Evolutionary conservation across 768 basidiomycete genomes (phyloP).

Genomic region (Punctularia strigosozonata): DNA sequence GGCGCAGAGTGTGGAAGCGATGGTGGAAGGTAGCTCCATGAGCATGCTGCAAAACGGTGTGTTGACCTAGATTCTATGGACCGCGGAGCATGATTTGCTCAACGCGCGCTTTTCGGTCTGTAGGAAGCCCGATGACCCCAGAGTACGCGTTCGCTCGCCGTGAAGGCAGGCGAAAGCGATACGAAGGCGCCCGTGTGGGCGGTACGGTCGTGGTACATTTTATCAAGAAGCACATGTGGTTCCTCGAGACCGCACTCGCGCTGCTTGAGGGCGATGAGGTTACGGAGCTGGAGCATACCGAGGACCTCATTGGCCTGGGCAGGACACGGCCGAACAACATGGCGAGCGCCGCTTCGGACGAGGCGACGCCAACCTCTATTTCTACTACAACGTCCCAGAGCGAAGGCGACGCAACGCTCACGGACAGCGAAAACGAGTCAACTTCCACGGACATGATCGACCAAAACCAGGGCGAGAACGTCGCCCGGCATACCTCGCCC

Average conservation of each 20-base stretch:
- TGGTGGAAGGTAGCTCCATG: slow-evolving; percentile 89
- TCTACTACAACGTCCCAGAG: too few species aligned
- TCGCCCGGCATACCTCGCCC: too few species aligned
- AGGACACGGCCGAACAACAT: too few species aligned
- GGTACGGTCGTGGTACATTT: slow-evolving; percentile 96
- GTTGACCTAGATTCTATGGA: slow-evolving; percentile 5
- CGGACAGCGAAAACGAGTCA: too few species aligned
- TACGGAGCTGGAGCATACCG: slow-evolving; percentile 30
- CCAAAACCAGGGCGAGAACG: too few species aligned
- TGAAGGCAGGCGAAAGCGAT: slow-evolving; percentile 56
- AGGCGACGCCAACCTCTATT: too few species aligned
- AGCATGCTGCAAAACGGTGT: slow-evolving; percentile 55
- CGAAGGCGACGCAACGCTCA: too few species aligned
- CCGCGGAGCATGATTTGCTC: slow-evolving; percentile 3
- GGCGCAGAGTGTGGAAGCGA: slow-evolving; percentile 72
- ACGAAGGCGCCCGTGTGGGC: slow-evolving; percentile 62
- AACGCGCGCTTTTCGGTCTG: slow-evolving; percentile 1
- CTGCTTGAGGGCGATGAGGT: slow-evolving; percentile 72
- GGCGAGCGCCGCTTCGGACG: too few species aligned
- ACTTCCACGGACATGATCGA: too few species aligned
- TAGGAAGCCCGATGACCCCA: slow-evolving; percentile 47
- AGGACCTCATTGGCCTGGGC: too few species aligned
- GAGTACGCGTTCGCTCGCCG: slow-evolving; percentile 61
- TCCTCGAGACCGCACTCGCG: slow-evolving; percentile 83
- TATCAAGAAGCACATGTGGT: slow-evolving; percentile 97